Base-by-base conservation (phyloP, 495 filamentous ascomycete genomes). In the Sporormia fimetaria region DNA sequence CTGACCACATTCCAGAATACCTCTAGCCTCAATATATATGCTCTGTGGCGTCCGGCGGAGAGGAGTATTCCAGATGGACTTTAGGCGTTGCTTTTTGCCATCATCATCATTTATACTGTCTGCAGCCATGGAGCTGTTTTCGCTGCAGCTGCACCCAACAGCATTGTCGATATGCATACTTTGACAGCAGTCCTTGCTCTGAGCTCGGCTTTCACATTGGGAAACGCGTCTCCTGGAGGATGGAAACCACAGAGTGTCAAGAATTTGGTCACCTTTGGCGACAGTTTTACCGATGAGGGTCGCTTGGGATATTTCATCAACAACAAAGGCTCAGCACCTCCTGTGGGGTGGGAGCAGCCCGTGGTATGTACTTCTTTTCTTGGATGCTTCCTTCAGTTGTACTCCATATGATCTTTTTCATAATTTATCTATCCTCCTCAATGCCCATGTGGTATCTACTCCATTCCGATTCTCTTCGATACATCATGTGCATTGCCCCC, bases 261-360 rank as follows among this genome's bases (percentile, higher is more conserved):
- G 31, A 68, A 48, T 40, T 52, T 76, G 15, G 62, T 77, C 21
- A 63, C 67, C 6, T 85, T 84, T 54, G 80, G 80, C 21, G 79
- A 83, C 58, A 83, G 80, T 61, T 85, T 78, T 54, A 81, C 78
- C 0, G 81, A 85, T 56, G 79, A 85, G 47, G 69, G 66, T 4
- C 72, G 81, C 2, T 52, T 81, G 14, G 44, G 52, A 1, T 81
- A 81, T 48, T 77, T 83, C 52, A 57, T 65, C 48, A 57, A 42
- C 36, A 60, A 81, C 47, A 68, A 73, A 50, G 72, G 73, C 12
- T 52, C 58, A 2, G 64, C 73, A 0, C 81, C 81, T 5, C 78
- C 80, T 6, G 58, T 70, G 3, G 81, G 82, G 18, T 65, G 60
- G 56, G 55, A 61, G 7, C 53, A 65, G 24, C 63, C 66, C 16